phyloP scores from a whole-genome alignment of 2,329 filamentous ascomycete genomes.

The Ceratocystis variospora region DNA sequence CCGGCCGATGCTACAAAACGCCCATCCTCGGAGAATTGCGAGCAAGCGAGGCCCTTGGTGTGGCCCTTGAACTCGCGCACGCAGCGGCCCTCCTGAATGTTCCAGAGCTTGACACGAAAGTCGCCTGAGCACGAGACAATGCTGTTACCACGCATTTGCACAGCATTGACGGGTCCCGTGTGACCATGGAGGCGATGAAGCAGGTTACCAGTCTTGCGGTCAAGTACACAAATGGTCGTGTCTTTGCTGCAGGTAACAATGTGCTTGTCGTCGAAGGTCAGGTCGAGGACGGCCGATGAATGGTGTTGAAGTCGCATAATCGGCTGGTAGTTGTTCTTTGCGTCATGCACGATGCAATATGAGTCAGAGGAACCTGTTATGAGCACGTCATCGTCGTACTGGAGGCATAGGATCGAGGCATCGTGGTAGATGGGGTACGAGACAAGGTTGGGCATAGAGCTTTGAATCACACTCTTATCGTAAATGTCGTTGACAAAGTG shows the following conservation, averaged over 20 bases:
- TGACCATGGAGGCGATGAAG: conserved; percentile 74
- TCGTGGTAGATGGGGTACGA: conserved; percentile 60
- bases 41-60: conserved; percentile 86
- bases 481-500: conserved; percentile 43
- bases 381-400: conserved; percentile 85
- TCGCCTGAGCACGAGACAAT: conserved; percentile 91
- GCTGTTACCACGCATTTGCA: conserved; percentile 84
- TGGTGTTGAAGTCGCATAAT: conserved; percentile 67
- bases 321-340: conserved; percentile 64
- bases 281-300: conserved; percentile 77
- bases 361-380: conserved; percentile 91
- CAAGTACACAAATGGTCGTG: conserved; percentile 85
- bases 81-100: conserved; percentile 73
- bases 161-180: conserved; percentile 84
- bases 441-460: conserved; percentile 40
- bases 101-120: conserved; percentile 88
- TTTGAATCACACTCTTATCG: conserved; percentile 26
- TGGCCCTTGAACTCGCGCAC: conserved; percentile 84
- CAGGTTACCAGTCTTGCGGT: conserved; percentile 61
- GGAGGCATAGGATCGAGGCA: conserved; percentile 85
- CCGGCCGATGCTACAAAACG: conserved; percentile 84
- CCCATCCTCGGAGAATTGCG: conserved; percentile 93
- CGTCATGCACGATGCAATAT: conserved; percentile 81
- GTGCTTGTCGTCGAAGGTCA: conserved; percentile 81
- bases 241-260: conserved; percentile 98